A percentile compares a stretch with the other conserved stretches of the same genome.
These are phyloP conservation scores for Setaria italica DNA, from an alignment of 202 grass and related monocot species.

Conservation along the genomic window DNA sequence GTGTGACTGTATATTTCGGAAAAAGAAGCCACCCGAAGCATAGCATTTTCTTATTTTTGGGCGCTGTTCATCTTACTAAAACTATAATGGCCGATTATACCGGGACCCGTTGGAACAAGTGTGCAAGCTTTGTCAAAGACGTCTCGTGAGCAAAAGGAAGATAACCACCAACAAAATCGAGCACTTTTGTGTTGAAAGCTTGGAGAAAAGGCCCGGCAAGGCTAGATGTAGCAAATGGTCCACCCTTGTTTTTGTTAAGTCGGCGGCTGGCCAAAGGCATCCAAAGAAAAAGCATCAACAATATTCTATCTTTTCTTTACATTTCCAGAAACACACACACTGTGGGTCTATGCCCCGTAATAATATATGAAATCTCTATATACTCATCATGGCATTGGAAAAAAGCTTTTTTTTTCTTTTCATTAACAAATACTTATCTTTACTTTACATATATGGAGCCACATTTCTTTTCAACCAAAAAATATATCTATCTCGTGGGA, in stretches of 20 bases:
- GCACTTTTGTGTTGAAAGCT: conserved; percentile 4
- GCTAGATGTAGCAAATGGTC: conserved; percentile 35
- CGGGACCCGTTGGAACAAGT: background rate
- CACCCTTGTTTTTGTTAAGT: background rate
- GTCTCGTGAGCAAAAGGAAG: background rate
- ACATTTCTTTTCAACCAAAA: background rate
- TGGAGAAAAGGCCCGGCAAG: conserved; percentile 10
- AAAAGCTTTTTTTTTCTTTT: background rate
- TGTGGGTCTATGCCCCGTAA: background rate
- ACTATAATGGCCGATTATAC: background rate
- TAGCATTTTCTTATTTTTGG: no score
- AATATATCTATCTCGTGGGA: background rate
- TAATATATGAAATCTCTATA: background rate
- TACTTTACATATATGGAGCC: background rate
- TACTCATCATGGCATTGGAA: background rate
- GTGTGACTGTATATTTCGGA: no score
- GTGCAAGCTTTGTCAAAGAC: background rate
- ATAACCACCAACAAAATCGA: background rate
- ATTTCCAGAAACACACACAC: background rate
- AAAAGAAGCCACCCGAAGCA: no score
- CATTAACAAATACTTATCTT: background rate
- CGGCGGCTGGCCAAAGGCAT: conserved; percentile 20
- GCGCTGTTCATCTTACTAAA: no score
- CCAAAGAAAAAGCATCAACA: conserved; percentile 3
- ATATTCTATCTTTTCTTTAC: background rate